phyloP scores from a whole-genome alignment of 257 asterid genomes.

The Przewalskia tangutica region DNA sequence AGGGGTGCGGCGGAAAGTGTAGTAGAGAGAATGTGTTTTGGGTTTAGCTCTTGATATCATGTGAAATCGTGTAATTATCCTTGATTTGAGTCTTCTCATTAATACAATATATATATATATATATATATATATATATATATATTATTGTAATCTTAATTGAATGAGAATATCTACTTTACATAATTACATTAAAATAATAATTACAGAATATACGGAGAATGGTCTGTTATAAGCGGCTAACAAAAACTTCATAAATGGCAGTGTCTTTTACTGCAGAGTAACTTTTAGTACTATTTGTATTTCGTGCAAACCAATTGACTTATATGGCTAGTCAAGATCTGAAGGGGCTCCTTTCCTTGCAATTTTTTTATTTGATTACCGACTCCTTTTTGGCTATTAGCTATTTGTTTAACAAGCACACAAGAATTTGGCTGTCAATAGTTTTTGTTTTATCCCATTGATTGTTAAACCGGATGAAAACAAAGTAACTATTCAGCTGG shows the following conservation, averaged over 20 bases:
- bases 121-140: too few relatives aligned
- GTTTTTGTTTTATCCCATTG: not conserved
- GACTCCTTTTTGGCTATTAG: not conserved
- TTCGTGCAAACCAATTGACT: slow-evolving; percentile 9
- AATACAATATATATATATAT: too few relatives aligned
- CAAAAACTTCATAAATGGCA: slow-evolving; percentile 13
- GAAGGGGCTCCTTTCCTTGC: not conserved
- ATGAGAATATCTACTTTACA: too few relatives aligned
- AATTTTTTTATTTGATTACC: not conserved
- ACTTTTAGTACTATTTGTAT: slow-evolving; percentile 5
- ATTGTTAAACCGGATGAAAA: not conserved
- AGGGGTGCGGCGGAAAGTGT: too few relatives aligned
- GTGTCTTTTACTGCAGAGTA: slow-evolving; percentile 1
- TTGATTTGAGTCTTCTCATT: too few relatives aligned
- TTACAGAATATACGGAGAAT: too few relatives aligned
- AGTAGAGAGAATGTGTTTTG: too few relatives aligned
- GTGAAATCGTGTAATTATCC: too few relatives aligned
- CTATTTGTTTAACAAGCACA: not conserved
- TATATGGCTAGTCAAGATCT: not conserved
- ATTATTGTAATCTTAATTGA: too few relatives aligned
- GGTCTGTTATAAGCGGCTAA: slow-evolving; percentile 12
- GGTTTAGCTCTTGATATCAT: too few relatives aligned
- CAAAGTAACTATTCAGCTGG: not conserved
- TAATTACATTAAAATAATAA: too few relatives aligned
- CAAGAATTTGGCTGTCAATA: not conserved